Evolutionary conservation across 768 basidiomycete species (phyloP).

Genomic region (Ephemerocybe angulata): DNA sequence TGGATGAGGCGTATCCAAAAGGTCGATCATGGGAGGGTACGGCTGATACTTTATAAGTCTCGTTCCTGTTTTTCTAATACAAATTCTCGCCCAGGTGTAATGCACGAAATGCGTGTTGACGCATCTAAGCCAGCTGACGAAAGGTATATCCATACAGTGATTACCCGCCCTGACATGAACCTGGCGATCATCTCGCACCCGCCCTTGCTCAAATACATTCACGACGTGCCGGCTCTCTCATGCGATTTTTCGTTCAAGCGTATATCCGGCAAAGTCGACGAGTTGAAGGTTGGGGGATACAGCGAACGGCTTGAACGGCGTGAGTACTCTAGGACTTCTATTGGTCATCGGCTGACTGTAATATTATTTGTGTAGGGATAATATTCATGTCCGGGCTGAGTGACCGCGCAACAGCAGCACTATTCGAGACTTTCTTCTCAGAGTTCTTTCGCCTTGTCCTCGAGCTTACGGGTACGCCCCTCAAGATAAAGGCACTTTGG

Average conservation of each 20-base stretch:
- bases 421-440: neutral
- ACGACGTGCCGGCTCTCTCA: neutral
- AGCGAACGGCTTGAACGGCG: neutral
- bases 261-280: neutral
- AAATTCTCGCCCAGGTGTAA: neutral
- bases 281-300: neutral
- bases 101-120: neutral
- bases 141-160: neutral
- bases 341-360: neutral
- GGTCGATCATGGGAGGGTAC: neutral
- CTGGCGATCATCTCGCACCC: neutral
- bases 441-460: neutral
- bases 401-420: neutral
- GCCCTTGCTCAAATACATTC: neutral
- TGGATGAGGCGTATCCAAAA: neutral
- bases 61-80: neutral
- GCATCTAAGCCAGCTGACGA: neutral
- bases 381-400: neutral
- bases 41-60: neutral
- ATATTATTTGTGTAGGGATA: neutral
- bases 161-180: neutral
- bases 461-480: neutral
- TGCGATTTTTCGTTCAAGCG: neutral
- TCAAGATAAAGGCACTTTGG: neutral
- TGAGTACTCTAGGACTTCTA: neutral